These are phyloP conservation scores for Pythium oligandrum DNA, from an alignment of 352 stramenopile species.

Conservation along the genomic window DNA sequence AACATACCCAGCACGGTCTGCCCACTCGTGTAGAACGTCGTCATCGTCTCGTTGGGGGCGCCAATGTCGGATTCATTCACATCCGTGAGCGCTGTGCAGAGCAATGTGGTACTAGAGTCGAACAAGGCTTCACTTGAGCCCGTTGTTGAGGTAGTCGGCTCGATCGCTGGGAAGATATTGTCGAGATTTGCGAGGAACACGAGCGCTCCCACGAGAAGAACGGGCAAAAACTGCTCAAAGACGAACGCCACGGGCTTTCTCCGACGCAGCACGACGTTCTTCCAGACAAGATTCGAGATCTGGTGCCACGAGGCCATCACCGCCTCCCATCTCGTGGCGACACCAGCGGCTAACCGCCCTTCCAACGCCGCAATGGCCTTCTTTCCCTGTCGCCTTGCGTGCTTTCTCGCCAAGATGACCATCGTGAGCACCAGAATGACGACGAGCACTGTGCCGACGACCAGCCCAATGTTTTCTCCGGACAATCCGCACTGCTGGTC, in stretches of 20 bases:
- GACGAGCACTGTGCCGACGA: constrained; percentile 16
- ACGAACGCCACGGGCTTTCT: constrained; percentile 41
- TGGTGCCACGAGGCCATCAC: constrained; percentile 35
- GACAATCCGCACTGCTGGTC: constrained; percentile 35
- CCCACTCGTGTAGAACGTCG: constrained; percentile 56
- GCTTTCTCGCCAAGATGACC: constrained; percentile 19
- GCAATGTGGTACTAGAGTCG: constrained; percentile 5
- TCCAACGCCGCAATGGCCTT: constrained; percentile 11
- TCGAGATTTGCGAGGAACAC: constrained; percentile 65
- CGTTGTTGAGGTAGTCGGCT: too few species aligned
- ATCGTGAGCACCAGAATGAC: constrained; percentile 15
- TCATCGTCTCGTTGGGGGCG: constrained; percentile 33
- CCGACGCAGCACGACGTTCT: constrained; percentile 54
- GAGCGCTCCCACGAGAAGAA: constrained; percentile 41
- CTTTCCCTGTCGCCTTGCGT: constrained; percentile 16
- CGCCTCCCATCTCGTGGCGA: constrained; percentile 18
- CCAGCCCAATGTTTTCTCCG: constrained; percentile 24
- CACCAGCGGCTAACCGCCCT: constrained; percentile 19
- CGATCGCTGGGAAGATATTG: constrained; percentile 22
- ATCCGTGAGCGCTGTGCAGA: constrained; percentile 31
- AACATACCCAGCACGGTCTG: constrained; percentile 63
- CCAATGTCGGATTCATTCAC: constrained; percentile 29
- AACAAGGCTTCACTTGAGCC: too few species aligned
- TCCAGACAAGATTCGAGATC: constrained; percentile 65
- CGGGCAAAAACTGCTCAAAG: constrained; percentile 53